Conservation (phyloP, 306 rosid genomes). For the Elaeagnus macrophylla region DNA sequence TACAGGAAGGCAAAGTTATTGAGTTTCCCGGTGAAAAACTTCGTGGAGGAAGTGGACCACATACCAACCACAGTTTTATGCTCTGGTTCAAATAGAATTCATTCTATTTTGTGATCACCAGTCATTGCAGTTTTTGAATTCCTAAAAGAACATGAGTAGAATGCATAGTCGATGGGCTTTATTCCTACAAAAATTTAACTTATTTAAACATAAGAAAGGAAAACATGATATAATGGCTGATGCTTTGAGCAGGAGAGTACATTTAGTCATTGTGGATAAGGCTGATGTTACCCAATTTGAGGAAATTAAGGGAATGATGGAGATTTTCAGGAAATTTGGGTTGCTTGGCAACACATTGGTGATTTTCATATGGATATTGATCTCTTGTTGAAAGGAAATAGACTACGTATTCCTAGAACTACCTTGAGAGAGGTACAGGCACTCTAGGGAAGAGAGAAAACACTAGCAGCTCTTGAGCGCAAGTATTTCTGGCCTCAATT, state of each 20-base stretch:
- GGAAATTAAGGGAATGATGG: too few relatives aligned
- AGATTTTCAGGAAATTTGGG: too few relatives aligned
- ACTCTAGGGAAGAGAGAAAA: too few relatives aligned
- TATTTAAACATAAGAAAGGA: background rate
- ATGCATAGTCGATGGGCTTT: background rate
- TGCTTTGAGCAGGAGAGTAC: background rate
- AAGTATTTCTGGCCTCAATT: too few relatives aligned
- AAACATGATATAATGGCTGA: background rate
- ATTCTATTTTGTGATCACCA: background rate
- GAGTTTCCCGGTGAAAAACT: conserved; percentile 7
- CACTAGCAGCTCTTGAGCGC: too few relatives aligned
- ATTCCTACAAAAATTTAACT: background rate
- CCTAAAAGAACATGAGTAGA: conserved; percentile 1
- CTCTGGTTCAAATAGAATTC: background rate
- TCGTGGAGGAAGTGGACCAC: conserved; percentile 3
- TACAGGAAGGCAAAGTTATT: background rate
- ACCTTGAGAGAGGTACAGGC: too few relatives aligned
- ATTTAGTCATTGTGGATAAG: too few relatives aligned
- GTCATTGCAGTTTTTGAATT: background rate
- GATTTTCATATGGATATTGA: too few relatives aligned
- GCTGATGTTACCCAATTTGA: too few relatives aligned
- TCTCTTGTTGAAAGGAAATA: too few relatives aligned
- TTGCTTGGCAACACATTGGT: too few relatives aligned
- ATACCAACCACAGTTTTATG: background rate
- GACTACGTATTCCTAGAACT: too few relatives aligned